Evolutionary conservation across 106 monocot genomes (phyloP).

Genomic region (Narthecium ossifragum): DNA sequence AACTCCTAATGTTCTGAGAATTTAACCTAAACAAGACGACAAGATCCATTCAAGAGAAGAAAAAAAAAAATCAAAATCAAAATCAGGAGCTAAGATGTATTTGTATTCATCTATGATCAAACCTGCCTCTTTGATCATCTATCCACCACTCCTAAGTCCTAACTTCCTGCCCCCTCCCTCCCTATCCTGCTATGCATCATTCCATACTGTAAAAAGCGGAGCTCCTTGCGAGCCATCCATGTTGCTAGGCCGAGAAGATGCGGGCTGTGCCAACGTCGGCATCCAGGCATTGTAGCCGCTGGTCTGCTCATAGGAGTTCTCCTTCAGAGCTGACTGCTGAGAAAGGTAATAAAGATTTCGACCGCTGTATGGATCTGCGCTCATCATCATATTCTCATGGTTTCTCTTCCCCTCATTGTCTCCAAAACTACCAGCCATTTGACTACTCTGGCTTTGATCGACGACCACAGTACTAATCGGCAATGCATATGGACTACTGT

Average conservation of each 20-base stretch:
- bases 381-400: slow-evolving; percentile 22
- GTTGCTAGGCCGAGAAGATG: slow-evolving; percentile 5
- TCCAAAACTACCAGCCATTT: slow-evolving; percentile 16
- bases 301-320: slow-evolving; percentile 22
- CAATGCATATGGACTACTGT: slow-evolving; percentile 24
- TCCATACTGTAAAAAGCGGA: slow-evolving; percentile 49
- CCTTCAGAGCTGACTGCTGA: slow-evolving; percentile 17
- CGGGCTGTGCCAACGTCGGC: slow-evolving; percentile 13
- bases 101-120: no score
- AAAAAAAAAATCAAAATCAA: slow-evolving; percentile 2
- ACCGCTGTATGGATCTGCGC: slow-evolving; percentile 26
- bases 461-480: slow-evolving; percentile 36
- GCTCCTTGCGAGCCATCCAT: slow-evolving; percentile 24
- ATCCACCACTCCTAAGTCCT: no score
- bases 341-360: slow-evolving; percentile 40
- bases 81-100: neutral
- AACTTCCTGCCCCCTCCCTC: no score
- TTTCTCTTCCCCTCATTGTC: slow-evolving; percentile 20
- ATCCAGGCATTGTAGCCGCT: slow-evolving; percentile 25
- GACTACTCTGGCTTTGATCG: slow-evolving; percentile 23
- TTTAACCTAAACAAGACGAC: neutral
- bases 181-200: slow-evolving; percentile 43
- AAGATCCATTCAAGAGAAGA: neutral
- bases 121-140: no score
- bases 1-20: no score